Base-by-base conservation (phyloP, 2,329 filamentous ascomycete genomes). In the Aspergillus udagawae region DNA sequence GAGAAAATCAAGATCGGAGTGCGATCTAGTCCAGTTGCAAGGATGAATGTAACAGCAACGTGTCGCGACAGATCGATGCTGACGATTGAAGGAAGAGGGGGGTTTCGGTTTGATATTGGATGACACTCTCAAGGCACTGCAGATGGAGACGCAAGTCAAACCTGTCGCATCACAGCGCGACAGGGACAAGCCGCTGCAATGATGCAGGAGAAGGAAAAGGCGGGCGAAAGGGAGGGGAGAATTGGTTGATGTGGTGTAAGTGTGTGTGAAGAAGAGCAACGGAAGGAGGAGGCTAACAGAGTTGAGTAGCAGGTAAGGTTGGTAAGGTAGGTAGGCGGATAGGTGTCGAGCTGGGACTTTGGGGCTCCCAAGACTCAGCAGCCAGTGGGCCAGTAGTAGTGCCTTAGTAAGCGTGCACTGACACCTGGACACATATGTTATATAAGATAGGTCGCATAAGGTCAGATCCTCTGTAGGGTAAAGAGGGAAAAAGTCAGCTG, bases 111-210 rank as follows among this genome's bases (percentile, higher is more conserved):
- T 47, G 44, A 47, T n/a, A 25, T 12, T 27, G 21, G 44, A 47
- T 23, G 44, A 47, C n/a, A 44, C 41, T 49, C 38, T 38, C 41
- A 35, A 38, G 48, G 52, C 21, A 53, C 25, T 50, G 55, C 57
- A 56, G 55, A 58, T 53, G 58, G 56, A 53, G 48, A 59, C 45
- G 25, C 47, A 61, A 54, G 57, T 66, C 58, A 66, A 58, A 60
- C 61, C 58, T 62, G 61, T 60, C 64, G 60, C 65, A 65, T 62
- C 54, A 58, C 65, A 63, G 60, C 62, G 61, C 60, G 62, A 29
- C 60, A 55, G 49, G 55, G 53, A 63, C 52, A 51, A 61, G 53
- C 52, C 52, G 54, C 58, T 53, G 59, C 51, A 50, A 55, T 44
- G 49, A 57, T 47, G 49, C 49, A 27, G 49, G 32, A 57, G 41